Evolutionary conservation across 176 grass and related monocot species (phyloP), one percentile per base, ranked within the genome.

Genomic region (Raddia guianensis): DNA sequence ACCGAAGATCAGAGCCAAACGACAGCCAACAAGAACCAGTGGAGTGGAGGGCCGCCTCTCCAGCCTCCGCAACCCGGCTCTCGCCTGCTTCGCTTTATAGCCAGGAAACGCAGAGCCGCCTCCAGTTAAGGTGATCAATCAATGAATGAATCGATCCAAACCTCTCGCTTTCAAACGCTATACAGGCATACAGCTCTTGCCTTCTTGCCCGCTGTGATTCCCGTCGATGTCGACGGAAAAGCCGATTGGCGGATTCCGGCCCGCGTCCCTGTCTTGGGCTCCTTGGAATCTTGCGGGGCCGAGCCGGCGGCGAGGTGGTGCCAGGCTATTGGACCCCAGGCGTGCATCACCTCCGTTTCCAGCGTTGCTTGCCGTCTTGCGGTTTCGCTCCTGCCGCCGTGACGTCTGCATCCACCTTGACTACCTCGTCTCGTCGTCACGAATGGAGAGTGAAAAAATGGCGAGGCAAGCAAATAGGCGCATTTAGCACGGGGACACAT

Each of bases 71-170:
- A 49, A 8, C 65, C 19, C 49, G 20, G 40, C 58, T 14, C 13
- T 60, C 49, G 12, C 46, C 42, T 3, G 72, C 50, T 34, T 66
- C 83, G 59, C 76, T 85, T 90, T 90, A 68, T 86, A 77, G 59
- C 50, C 49, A 59, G 27, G 32, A 59, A 55, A 81, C 34, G 77
- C 50, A 49, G 72, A 84, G 81, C 75, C 79, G 81, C 80, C 61
- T 49, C 80, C 77, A 45, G 77, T 6, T 9, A 63, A 79, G 12
- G 46, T 46, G 74, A 70, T 63, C 46, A 76, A 51, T 16, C 51
- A 67, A 34, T 18, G 11, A 67, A 34, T 18, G 11, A 11, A 10
- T 65, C 55, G 1, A 13, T 89, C 70, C 63, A 80, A 80, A 58
- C 10, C 55, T 16, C 40, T 89, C 72, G 49, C 72, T 59, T 50